Base-by-base conservation (phyloP, 345 rosid species). In the Clausena lansium region DNA sequence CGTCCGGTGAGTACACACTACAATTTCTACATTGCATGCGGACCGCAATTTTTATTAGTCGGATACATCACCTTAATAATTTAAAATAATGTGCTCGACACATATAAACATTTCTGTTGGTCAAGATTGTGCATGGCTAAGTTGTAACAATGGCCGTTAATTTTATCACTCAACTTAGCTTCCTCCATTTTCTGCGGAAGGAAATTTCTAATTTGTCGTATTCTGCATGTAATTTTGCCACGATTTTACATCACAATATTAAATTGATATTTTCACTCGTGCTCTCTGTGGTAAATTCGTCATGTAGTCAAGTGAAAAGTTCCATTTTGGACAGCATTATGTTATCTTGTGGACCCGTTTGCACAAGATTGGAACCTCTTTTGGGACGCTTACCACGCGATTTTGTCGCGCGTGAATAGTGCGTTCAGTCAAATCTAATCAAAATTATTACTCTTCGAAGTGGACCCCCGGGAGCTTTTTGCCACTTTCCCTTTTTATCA, bases 1-100 rank as follows among this genome's bases (percentile, higher is more conserved):
- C 0, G 96, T 89, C 77, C 88, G 93, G 97, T 94, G 71, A 11
- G 89, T 81, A 45, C 6, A 50, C 5, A n/a, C 9, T 9, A 22
- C 8, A 9, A 24, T 58, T 8, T 38, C 24, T 36, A 7, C 22
- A 47, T 59, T 39, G 30, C 38, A 75, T 74, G 38, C 38, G n/a
- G n/a, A n/a, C n/a, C n/a, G n/a, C n/a, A n/a, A n/a, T n/a, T n/a
- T n/a, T n/a, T n/a, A n/a, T n/a, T n/a, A n/a, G n/a, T 36, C 39
- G 8, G 39, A 7, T 9, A 36, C 9, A 36, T 7, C 1, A 4
- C 39, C 39, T 7, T 36, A 7, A 36, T 9, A 7, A 36, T 36
- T 36, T 36, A 36, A 36, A 36, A 36, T 36, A 36, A 36, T 35
- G 38, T 5, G 38, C 38, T 5, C 39, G 2, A 5, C 6, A 36